Percentiles rank a stretch among this genome's conserved stretches.
Conservation (phyloP, 225 moss, liverwort and hornwort species). For the Sphagnum contortum region DNA sequence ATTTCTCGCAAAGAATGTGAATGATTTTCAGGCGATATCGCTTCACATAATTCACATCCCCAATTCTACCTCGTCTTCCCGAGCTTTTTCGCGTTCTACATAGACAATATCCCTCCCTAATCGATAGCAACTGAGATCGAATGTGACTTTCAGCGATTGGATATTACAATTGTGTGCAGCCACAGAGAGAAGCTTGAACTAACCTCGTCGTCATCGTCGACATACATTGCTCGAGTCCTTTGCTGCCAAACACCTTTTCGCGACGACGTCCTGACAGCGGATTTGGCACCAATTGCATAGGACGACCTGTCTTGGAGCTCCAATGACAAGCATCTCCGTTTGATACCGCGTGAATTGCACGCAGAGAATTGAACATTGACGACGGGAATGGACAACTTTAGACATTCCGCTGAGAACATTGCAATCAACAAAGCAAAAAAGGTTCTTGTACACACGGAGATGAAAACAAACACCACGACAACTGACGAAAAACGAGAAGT, state of each 20-base stretch:
- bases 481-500: no score
- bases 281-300: conserved; percentile 7
- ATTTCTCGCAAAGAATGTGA: no score
- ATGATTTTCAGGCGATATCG: no score
- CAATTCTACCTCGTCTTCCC: no score
- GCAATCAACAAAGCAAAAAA: no score
- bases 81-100: not conserved
- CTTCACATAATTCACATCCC: no score
- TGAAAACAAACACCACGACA: no score
- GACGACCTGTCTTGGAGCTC: conserved; percentile 8
- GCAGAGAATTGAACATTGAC: conserved; percentile 23
- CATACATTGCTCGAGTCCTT: conserved; percentile 42
- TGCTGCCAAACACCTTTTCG: conserved; percentile 7
- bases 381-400: not conserved
- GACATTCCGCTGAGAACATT: no score
- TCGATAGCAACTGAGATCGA: not conserved
- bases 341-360: conserved; percentile 3
- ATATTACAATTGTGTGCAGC: not conserved
- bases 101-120: not conserved
- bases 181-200: not conserved
- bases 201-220: conserved; percentile 77
- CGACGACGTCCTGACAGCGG: conserved; percentile 7
- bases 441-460: no score
- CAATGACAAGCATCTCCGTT: conserved; percentile 12
- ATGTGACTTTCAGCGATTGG: not conserved